Base-by-base conservation (phyloP, 2,329 filamentous ascomycete genomes). In the Colletotrichum eleusines region DNA sequence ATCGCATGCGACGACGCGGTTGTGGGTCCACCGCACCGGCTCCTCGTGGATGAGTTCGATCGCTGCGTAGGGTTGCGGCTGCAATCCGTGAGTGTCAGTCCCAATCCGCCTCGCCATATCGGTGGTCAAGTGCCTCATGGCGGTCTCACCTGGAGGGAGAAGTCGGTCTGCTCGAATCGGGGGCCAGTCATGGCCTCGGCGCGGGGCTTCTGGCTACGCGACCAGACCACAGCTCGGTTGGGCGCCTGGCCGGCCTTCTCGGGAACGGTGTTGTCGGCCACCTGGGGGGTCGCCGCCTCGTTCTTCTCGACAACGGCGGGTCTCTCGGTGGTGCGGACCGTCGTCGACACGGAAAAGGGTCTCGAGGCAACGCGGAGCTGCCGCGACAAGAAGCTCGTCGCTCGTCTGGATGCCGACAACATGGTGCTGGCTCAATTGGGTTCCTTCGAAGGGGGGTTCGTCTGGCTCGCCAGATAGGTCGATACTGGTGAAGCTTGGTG, bases 41-140 rank as follows among this genome's bases (percentile, higher is more conserved):
- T 98, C 92, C 86, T 95, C 91, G 87, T 99, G 96, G 78, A 98
- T 95, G 81, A 99, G 89, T 76, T 97, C 94, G 78, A 99, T 99
- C 73, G 96, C 96, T 40, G 96, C 92, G 78, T 91, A 87, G 38
- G 96, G 92, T 84, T 92, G 92, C 74, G 96, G 96, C 96, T 98
- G 79, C 73, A 51, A 18, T 46, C 38, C 51, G 35, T n/a, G 55
- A 48, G 40, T 12, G 51, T 40, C 60, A 63, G 40, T 48, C 31
- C 31, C 46, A 8, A 38, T 12, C 51, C 31, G 28, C 26, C 40
- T 33, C 14, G 28, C 8, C 6, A 33, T 61, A 26, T 59, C 12
- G n/a, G 50, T 18, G 16, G 58, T 38, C 20, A 33, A 54, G 23
- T 28, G 57, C 20, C 53, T 64, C 58, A 48, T 69, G 46, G 60